A percentile compares a stretch with the other conserved stretches of the same genome.
Conservation (phyloP, 257 asterid genomes). For the Jacaranda mimosifolia region DNA sequence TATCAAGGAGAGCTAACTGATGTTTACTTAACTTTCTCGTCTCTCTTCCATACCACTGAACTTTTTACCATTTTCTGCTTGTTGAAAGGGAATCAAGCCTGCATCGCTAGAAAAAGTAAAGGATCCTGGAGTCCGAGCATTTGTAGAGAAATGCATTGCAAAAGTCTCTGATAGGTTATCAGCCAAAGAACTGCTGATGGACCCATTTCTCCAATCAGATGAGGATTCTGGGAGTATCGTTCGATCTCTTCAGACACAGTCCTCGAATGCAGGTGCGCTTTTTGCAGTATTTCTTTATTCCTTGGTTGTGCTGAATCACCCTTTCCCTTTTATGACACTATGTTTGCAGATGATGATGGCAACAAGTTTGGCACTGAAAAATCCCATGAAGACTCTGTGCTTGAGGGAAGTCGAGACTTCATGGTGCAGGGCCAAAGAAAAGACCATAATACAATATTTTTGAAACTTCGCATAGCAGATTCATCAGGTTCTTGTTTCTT, state of each 20-base stretch:
- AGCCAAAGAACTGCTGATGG: constrained; percentile 81
- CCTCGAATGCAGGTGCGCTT: constrained; percentile 50
- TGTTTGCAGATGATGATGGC: constrained; percentile 55
- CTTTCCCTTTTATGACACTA: constrained; percentile 23
- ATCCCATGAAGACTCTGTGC: constrained; percentile 51
- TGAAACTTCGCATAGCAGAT: constrained; percentile 90
- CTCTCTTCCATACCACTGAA: constrained; percentile 22
- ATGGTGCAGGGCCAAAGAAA: constrained; percentile 89
- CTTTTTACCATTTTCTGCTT: constrained; percentile 31
- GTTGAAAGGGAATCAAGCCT: constrained; percentile 88
- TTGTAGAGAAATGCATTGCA: constrained; percentile 92
- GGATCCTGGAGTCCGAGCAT: constrained; percentile 73
- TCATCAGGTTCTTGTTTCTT: constrained; percentile 64
- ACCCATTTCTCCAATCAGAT: constrained; percentile 81
- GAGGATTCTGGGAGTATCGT: constrained; percentile 66
- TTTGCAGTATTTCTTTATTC: constrained; percentile 4
- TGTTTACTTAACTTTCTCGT: constrained; percentile 27
- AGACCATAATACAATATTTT: constrained; percentile 89
- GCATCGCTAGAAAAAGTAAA: constrained; percentile 88
- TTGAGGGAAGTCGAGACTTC: constrained; percentile 84
- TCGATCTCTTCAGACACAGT: constrained; percentile 50
- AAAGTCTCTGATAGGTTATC: constrained; percentile 78
- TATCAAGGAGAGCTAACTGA: constrained; percentile 19
- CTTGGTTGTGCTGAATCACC: background rate
- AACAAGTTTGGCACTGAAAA: constrained; percentile 47